Base-by-base conservation (phyloP, 345 rosid genomes). In the Aurinia saxatilis region DNA sequence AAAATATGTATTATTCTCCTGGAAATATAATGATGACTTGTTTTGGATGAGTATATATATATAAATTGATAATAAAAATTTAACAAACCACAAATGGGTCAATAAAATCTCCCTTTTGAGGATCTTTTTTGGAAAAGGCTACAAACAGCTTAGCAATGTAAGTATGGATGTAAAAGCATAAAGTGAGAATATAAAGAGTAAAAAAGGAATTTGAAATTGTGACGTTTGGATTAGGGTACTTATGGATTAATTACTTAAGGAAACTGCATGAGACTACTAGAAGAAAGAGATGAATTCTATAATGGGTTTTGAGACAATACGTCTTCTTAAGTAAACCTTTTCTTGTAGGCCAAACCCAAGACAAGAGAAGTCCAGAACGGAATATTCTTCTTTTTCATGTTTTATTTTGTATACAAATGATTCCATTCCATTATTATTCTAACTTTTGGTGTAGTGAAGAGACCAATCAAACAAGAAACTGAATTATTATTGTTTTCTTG, bases 181-280 rank as follows among this genome's bases (percentile, higher is more conserved):
- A 60, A 60, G 42, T 44, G 13, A 53, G 25, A 37, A 45, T 69
- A 44, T 69, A 69, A 61, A 36, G 68, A 69, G 29, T 60, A 27
- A 21, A 31, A 63, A 47, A 5, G 3, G 74, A 62, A 57, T 63
- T 3, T 8, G 10, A 41, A 56, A 50, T 23, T 2, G 60, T 63
- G 64, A 50, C 70, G 17, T 71, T 35, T 71, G 61, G 70, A 57
- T 64, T 57, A 64, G 54, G 66, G 16, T 57, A n/a, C n/a, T n/a
- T 50, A 49, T 36, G 31, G 75, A 42, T 64, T 50, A 65, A 42
- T 64, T 50, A 65, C 70, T 41, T 71, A 12, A 6, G 65, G 60
- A 68, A 21, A 68, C 67, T 35, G 52, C 60, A 44, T 68, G 42
- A 10, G 70, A 49, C 55, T 51, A 40, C 23, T 21, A 46, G 52